These are phyloP conservation scores for Myxozyma monticola DNA, from an alignment of 805 yeast genomes.

Conservation along the genomic window DNA sequence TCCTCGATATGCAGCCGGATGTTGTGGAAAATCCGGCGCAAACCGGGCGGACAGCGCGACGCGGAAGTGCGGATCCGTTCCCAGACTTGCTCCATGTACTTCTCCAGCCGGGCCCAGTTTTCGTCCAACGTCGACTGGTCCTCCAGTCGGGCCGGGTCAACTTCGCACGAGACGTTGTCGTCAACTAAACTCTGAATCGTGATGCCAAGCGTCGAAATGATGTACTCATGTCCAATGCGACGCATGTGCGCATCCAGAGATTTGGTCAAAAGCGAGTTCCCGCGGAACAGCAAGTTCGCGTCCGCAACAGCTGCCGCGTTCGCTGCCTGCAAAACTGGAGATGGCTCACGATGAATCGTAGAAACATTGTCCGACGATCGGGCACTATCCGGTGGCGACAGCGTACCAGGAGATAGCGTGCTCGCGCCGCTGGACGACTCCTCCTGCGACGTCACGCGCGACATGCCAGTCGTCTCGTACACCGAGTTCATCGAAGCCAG, in stretches of 20 bases:
- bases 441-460: constrained; percentile 4
- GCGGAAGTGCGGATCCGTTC: constrained; percentile 59
- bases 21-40: constrained; percentile 62
- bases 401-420: constrained; percentile 21
- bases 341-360: no score
- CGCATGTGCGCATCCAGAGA: constrained; percentile 75
- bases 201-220: constrained; percentile 71
- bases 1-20: constrained; percentile 60
- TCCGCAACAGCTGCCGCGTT: constrained; percentile 23
- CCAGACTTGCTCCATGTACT: constrained; percentile 55
- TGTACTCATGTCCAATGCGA: constrained; percentile 74
- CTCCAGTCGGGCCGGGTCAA: constrained; percentile 68
- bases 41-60: constrained; percentile 69
- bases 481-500: no score
- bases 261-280: constrained; percentile 79
- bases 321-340: not conserved
- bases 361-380: not conserved
- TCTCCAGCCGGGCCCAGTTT: constrained; percentile 30
- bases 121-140: constrained; percentile 35
- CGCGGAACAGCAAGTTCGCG: constrained; percentile 72
- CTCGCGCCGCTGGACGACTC: constrained; percentile 12
- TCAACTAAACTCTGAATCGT: constrained; percentile 58
- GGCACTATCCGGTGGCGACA: constrained; percentile 12
- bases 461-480: not conserved
- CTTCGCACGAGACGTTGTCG: constrained; percentile 61